Evolutionary conservation across 2,329 filamentous ascomycete genomes (phyloP).

Genomic region (Colletotrichum theobromicola): DNA sequence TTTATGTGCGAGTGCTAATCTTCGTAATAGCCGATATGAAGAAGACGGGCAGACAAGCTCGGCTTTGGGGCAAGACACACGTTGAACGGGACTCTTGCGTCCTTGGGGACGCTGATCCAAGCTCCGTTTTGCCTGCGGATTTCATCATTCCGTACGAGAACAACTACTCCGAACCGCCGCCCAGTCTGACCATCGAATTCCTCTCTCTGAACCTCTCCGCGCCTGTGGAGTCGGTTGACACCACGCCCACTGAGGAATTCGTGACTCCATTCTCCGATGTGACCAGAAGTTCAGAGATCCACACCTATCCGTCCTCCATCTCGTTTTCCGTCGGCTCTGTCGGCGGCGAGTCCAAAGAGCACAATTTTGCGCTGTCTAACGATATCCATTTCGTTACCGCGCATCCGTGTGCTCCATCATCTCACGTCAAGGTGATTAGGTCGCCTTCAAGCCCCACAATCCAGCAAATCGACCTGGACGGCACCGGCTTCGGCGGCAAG

Average conservation of each 20-base stretch:
- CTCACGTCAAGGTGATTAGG: conserved; percentile 61
- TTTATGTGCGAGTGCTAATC: conserved; percentile 4
- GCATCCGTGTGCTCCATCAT: conserved; percentile 66
- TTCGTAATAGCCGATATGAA: conserved; percentile 49
- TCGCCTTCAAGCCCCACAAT: conserved; percentile 65
- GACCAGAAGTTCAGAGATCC: conserved; percentile 33
- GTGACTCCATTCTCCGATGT: conserved; percentile 41
- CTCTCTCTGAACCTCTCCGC: conserved; percentile 54
- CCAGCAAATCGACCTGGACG: conserved; percentile 60
- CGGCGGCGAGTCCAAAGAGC: conserved; percentile 44
- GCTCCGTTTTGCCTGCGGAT: conserved; percentile 62
- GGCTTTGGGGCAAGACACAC: conserved; percentile 64
- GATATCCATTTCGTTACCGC: conserved; percentile 71
- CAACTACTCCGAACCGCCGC: conserved; percentile 52
- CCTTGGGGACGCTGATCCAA: conserved; percentile 61
- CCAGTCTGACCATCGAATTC: conserved; percentile 54
- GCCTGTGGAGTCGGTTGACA: conserved; percentile 47
- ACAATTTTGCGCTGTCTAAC: conserved; percentile 54
- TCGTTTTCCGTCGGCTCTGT: conserved; percentile 44
- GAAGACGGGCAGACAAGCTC: conserved; percentile 58
- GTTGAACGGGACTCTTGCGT: conserved; percentile 67
- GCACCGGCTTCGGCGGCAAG: conserved; percentile 46
- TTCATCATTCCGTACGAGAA: conserved; percentile 67
- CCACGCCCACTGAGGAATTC: conserved; percentile 49
- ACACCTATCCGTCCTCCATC: conserved; percentile 44